Base-by-base conservation (phyloP, 208 protist genomes). In the Crithidia brevicula region DNA sequence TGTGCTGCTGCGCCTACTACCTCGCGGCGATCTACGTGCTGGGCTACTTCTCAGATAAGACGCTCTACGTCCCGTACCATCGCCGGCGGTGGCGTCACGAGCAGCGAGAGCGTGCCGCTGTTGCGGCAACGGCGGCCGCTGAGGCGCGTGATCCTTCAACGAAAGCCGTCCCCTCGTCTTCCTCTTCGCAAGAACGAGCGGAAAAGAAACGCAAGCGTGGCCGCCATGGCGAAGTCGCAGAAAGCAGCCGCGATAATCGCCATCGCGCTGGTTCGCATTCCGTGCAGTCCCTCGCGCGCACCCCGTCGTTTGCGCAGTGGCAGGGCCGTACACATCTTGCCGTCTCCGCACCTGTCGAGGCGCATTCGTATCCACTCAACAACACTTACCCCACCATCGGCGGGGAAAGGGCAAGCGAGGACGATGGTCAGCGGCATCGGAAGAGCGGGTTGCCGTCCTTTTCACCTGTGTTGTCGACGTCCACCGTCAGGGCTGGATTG, bases 61-160 rank as follows among this genome's bases (percentile, higher is more conserved):
- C 77, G 31, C 68, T 85, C 1, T 86, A 89, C 62, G 57, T 81
- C 10, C 76, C 76, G 1, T 79, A 78, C 52, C 72, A 86, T 43
- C 59, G 60, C 13, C 61, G 62, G 3, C 70, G 54, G n/a, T 76
- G 70, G 70, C 70, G 70, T 0, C 76, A 81, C 34, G 28, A 56
- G 56, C 61, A 70, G 56, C 4, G 9, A 22, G 40, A 52, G 47
- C 70, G 70, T 0, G 52, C 62, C 22, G 4, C 40, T 25, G 34
- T 27, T 1, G 40, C 62, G 0, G 27, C 61, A 9, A 46, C 52
- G 16, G 62, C 62, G 18, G 23, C 40, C 23, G 20, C 34, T 1
- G 62, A 67, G 2, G 43, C 36, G 15, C n/a, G n/a, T n/a, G n/a
- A n/a, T n/a, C n/a, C n/a, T n/a, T n/a, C n/a, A n/a, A n/a, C n/a